A percentile compares a stretch with the other conserved stretches of the same genome.
These are phyloP conservation scores for Dichotomopilus funicola DNA, from an alignment of 2,329 filamentous ascomycete species.

Conservation along the genomic window DNA sequence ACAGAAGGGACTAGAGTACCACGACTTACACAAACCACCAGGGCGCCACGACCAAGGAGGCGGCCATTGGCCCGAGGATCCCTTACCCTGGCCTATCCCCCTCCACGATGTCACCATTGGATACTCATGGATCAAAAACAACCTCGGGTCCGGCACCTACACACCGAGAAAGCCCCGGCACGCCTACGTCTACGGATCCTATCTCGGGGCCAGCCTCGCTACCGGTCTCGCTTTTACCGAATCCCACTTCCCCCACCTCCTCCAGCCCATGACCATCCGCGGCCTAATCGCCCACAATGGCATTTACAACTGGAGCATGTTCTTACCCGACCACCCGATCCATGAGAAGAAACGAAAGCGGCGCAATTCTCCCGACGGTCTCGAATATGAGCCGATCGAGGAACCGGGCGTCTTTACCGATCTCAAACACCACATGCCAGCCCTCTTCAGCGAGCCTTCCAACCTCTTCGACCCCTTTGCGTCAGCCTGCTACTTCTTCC, in stretches of 20 bases:
- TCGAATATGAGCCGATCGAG: constrained; percentile 18
- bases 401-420: constrained; percentile 33
- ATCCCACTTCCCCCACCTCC: constrained; percentile 33
- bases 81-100: constrained; percentile 47
- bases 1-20: too few relatives aligned
- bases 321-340: constrained; percentile 47
- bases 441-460: constrained; percentile 43
- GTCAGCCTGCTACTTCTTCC: constrained; percentile 53
- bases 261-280: constrained; percentile 38
- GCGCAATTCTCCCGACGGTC: neutral
- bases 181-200: constrained; percentile 49
- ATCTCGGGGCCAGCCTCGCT: constrained; percentile 52
- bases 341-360: constrained; percentile 24
- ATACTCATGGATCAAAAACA: constrained; percentile 46
- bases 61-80: constrained; percentile 15
- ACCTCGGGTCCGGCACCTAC: constrained; percentile 28
- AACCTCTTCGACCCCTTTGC: constrained; percentile 55
- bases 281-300: constrained; percentile 53
- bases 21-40: too few relatives aligned
- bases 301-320: constrained; percentile 59
- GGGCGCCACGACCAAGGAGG: neutral
- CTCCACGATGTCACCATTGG: constrained; percentile 50
- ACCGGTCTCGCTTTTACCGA: constrained; percentile 53
- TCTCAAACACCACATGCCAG: constrained; percentile 31
- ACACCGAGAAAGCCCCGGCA: constrained; percentile 14